Conservation (phyloP, 306 rosid species). For the Sphenostylis stenocarpa region DNA sequence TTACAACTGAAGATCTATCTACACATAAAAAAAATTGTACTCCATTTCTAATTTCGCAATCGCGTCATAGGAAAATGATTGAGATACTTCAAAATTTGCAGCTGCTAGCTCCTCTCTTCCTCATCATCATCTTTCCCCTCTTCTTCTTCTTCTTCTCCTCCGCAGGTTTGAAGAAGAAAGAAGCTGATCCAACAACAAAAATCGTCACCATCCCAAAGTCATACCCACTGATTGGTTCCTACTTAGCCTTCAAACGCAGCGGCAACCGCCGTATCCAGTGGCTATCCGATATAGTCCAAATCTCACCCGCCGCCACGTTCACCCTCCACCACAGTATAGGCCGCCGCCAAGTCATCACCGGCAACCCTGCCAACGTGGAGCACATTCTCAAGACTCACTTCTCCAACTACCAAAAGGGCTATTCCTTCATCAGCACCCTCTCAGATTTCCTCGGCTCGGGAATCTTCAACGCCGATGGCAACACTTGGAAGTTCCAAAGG, state of each 20-base stretch:
- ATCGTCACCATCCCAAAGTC: neutral
- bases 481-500: slow-evolving; percentile 67
- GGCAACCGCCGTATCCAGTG: slow-evolving; percentile 45
- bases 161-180: neutral
- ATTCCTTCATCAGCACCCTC: neutral
- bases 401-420: slow-evolving; percentile 54
- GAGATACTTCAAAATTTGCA: neutral
- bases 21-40: neutral
- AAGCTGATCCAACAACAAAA: slow-evolving; percentile 24
- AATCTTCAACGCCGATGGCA: slow-evolving; percentile 61
- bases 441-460: slow-evolving; percentile 66
- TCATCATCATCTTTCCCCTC: slow-evolving; percentile 19
- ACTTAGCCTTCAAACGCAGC: slow-evolving; percentile 18
- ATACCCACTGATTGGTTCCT: slow-evolving; percentile 38
- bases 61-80: neutral
- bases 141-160: neutral
- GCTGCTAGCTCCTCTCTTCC: neutral
- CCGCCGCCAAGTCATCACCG: slow-evolving; percentile 38
- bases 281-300: slow-evolving; percentile 50
- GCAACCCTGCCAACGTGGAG: slow-evolving; percentile 59
- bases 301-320: slow-evolving; percentile 61
- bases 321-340: slow-evolving; percentile 34
- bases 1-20: neutral
- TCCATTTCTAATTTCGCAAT: neutral
- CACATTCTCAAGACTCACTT: slow-evolving; percentile 73